These are phyloP conservation scores for Citrus trifoliata DNA, from an alignment of 345 rosid species.

Conservation along the genomic window DNA sequence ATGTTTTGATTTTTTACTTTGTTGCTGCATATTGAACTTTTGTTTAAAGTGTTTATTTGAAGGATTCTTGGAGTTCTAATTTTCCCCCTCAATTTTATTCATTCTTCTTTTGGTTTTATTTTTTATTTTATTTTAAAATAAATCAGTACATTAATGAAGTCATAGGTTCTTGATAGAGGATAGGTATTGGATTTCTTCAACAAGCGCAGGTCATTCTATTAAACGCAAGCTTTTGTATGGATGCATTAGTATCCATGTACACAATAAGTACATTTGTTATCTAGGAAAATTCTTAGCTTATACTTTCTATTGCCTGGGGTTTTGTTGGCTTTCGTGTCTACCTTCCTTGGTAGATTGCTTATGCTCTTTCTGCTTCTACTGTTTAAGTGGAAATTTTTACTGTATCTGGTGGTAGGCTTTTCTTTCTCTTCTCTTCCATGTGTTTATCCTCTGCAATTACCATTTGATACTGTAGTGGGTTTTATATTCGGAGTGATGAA, in stretches of 20 bases:
- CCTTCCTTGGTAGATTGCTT: not conserved
- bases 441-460: slow-evolving; percentile 26
- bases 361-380: not conserved
- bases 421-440: not conserved
- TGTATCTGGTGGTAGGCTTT: slow-evolving; percentile 7
- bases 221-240: slow-evolving; percentile 6
- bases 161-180: slow-evolving; percentile 3
- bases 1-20: slow-evolving; percentile 46
- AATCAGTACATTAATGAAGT: not conserved
- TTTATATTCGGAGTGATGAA: slow-evolving; percentile 31
- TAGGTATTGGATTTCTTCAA: slow-evolving; percentile 1
- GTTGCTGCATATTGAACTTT: slow-evolving; percentile 24
- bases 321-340: not conserved
- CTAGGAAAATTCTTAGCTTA: slow-evolving; percentile 6
- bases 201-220: not conserved
- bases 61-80: slow-evolving; percentile 14
- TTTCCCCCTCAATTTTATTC: not conserved
- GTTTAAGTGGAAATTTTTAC: slow-evolving; percentile 6
- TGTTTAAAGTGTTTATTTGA: slow-evolving; percentile 15
- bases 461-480: slow-evolving; percentile 35
- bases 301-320: not conserved
- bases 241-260: not conserved
- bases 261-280: not conserved
- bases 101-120: not conserved
- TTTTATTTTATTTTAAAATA: not conserved